Evolutionary conservation across 208 protist genomes (phyloP), one percentile per base, ranked within the genome.

Genomic region (Vickermania ingenoplastis): DNA sequence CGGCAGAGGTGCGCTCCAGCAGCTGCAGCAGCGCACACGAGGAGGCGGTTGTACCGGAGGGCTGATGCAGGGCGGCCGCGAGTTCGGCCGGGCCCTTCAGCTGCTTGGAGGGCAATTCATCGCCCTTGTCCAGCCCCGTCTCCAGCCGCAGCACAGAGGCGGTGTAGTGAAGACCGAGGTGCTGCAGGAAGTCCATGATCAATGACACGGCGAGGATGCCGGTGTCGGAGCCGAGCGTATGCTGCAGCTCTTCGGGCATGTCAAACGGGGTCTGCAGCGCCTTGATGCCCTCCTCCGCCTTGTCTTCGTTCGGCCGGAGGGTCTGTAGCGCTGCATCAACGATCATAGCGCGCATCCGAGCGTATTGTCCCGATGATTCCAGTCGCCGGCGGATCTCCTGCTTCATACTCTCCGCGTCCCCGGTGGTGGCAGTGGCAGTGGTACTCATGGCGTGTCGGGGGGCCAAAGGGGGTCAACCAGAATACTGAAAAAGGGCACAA

Each of bases 261-360:
- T 61, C 7, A 68, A 95, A 95, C 31, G 78, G 36, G n/a, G n/a
- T n/a, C n/a, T n/a, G n/a, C n/a, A n/a, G n/a, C n/a, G n/a, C n/a
- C 3, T 55, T 57, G 7, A 53, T 22, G 13, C n/a, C 22, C 25
- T 36, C n/a, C n/a, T n/a, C n/a, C n/a, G n/a, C n/a, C n/a, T n/a
- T n/a, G 50, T 17, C 50, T 5, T 17, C 50, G 14, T 5, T 22
- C 11, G 25, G n/a, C 5, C 56, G 56, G 53, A 79, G 53, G 50
- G 54, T 36, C 22, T 41, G 60, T 31, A 92, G 67, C 13, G 85
- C 72, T 0, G 89, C 85, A 51, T 95, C 85, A 41, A 89, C 79
- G 41, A 95, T 78, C 89, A 95, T 92, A 27, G 89, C 89, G 4
- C 79, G 75, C 79, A 95, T 95, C 62, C 91, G 92, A 27, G 69